Evolutionary conservation across 805 yeast genomes (phyloP).

Genomic region (Middelhovenomyces tepae): DNA sequence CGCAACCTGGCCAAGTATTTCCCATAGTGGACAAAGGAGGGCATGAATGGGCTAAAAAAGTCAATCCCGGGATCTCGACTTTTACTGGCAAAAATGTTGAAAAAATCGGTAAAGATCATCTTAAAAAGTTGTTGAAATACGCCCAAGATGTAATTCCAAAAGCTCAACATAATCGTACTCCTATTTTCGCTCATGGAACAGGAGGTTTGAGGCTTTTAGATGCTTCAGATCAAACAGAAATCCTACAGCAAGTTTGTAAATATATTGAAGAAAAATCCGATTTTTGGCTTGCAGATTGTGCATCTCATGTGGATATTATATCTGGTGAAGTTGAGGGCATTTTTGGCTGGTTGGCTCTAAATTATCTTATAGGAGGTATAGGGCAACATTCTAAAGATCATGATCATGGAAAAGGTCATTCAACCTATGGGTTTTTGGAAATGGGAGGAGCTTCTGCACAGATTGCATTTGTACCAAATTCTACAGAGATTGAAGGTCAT

Average conservation of each 20-base stretch:
- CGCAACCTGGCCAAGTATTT: conserved; percentile 7
- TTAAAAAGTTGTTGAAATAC: conserved; percentile 39
- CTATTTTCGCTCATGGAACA: conserved; percentile 60
- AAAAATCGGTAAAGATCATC: conserved; percentile 44
- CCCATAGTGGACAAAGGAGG: conserved; percentile 9
- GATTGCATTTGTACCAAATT: conserved; percentile 52
- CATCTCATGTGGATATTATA: conserved; percentile 47
- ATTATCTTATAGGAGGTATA: conserved; percentile 43
- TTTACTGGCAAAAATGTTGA: conserved; percentile 31
- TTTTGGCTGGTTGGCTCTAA: conserved; percentile 58
- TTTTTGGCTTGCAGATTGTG: conserved; percentile 54
- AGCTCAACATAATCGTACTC: conserved; percentile 53
- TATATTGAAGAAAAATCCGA: conserved; percentile 40
- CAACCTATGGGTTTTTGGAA: conserved; percentile 49
- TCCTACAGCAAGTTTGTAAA: conserved; percentile 41
- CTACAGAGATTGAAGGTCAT: conserved; percentile 37
- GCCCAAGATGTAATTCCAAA: conserved; percentile 48
- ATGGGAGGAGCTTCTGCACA: conserved; percentile 64
- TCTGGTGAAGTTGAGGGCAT: conserved; percentile 61
- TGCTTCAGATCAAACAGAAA: conserved; percentile 40
- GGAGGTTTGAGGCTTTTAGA: conserved; percentile 57
- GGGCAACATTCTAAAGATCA: conserved; percentile 29
- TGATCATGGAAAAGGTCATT: conserved; percentile 35
- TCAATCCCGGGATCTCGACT: conserved; percentile 50
- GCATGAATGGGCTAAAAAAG: conserved; percentile 38